These are phyloP conservation scores for Centaurea solstitialis DNA, from an alignment of 129 eudicot species.

Conservation along the genomic window DNA sequence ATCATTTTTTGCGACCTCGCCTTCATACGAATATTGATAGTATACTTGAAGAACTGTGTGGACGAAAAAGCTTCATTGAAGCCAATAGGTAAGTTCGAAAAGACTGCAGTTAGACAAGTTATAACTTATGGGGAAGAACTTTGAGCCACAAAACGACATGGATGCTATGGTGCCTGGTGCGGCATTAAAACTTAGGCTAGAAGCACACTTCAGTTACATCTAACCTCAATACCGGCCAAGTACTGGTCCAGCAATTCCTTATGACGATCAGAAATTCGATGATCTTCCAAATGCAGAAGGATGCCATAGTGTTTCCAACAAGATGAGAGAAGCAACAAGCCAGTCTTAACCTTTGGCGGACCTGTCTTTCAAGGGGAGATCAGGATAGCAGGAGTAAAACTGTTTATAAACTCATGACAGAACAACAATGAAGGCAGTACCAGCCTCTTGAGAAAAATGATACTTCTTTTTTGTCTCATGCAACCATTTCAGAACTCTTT, in stretches of 20 bases:
- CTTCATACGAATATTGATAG: no score
- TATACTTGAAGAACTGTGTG: no score
- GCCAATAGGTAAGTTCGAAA: no score
- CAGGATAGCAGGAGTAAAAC: neutral
- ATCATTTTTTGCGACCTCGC: no score
- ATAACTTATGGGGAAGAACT: no score
- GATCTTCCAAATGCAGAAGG: slow-evolving; percentile 68
- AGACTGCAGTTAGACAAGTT: no score
- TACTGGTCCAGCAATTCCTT: slow-evolving; percentile 69
- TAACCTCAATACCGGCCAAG: slow-evolving; percentile 86
- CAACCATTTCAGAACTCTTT: slow-evolving; percentile 70
- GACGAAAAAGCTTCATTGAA: no score
- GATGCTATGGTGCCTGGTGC: neutral
- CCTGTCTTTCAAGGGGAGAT: slow-evolving; percentile 37
- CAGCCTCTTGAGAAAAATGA: slow-evolving; percentile 51
- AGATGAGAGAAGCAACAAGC: slow-evolving; percentile 75
- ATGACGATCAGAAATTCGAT: slow-evolving; percentile 42
- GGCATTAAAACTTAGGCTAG: neutral
- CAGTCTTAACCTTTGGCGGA: slow-evolving; percentile 48
- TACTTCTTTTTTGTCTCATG: slow-evolving; percentile 42
- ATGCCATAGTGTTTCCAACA: slow-evolving; percentile 96
- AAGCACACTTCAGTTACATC: slow-evolving; percentile 18
- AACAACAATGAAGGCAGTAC: slow-evolving; percentile 31
- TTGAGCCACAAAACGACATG: neutral
- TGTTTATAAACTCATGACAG: neutral